Evolutionary conservation across 2,329 filamentous ascomycete genomes (phyloP).

Genomic region (Colletotrichum acutatum): DNA sequence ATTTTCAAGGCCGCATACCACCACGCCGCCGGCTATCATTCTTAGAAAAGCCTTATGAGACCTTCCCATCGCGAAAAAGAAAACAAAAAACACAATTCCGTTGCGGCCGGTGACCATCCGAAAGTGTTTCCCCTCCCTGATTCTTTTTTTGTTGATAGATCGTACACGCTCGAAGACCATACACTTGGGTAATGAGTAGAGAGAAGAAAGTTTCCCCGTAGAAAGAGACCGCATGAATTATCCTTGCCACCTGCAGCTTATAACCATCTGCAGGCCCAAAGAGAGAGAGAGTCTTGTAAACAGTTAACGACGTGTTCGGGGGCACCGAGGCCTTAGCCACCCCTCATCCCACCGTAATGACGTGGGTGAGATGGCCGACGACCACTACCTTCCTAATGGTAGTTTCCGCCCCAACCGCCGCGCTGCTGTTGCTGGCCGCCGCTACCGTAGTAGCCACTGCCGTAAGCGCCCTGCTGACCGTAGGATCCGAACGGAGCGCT

Average conservation of each 20-base stretch:
- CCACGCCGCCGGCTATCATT: constrained; percentile 33
- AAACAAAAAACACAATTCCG: constrained; percentile 37
- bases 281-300: constrained; percentile 31
- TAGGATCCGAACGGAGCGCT: constrained; percentile 67
- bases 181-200: constrained; percentile 37
- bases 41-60: constrained; percentile 33
- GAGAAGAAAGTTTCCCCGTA: constrained; percentile 33
- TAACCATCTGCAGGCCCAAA: constrained; percentile 31
- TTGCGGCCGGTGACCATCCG: constrained; percentile 35
- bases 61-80: constrained; percentile 35
- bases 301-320: constrained; percentile 9
- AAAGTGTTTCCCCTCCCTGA: constrained; percentile 37
- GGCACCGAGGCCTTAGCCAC: constrained; percentile 10
- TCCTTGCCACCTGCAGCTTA: constrained; percentile 32
- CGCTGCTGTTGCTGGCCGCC: constrained; percentile 54
- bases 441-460: constrained; percentile 58
- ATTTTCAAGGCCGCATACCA: constrained; percentile 35
- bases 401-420: constrained; percentile 70
- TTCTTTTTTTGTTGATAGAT: constrained; percentile 36
- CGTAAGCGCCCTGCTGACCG: constrained; percentile 57
- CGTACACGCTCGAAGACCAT: constrained; percentile 38
- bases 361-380: constrained; percentile 33
- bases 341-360: background rate
- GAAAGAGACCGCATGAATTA: constrained; percentile 34
- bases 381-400: constrained; percentile 57